These are phyloP conservation scores for Amauroascus niger DNA, from an alignment of 2,329 filamentous ascomycete genomes.

Conservation along the genomic window DNA sequence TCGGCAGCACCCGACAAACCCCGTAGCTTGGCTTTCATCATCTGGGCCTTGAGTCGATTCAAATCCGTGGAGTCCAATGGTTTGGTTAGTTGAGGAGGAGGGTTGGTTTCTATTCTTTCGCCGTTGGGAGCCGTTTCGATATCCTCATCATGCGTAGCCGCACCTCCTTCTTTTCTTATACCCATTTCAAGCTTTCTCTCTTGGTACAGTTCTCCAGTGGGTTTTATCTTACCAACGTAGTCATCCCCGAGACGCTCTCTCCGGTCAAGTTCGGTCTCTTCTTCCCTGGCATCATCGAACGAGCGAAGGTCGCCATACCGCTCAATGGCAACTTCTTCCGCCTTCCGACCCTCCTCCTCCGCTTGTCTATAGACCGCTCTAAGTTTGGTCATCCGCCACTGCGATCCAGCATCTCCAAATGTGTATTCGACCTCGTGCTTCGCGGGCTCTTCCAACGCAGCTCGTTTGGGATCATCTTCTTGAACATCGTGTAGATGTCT, in stretches of 20 bases:
- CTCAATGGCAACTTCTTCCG: constrained; percentile 76
- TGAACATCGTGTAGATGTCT: constrained; percentile 54
- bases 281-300: constrained; percentile 89
- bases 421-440: constrained; percentile 63
- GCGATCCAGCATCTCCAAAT: constrained; percentile 80
- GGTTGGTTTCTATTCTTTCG: constrained; percentile 47
- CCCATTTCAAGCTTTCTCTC: constrained; percentile 59
- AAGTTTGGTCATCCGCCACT: constrained; percentile 95
- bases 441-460: constrained; percentile 34
- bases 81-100: constrained; percentile 41
- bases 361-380: constrained; percentile 74
- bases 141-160: constrained; percentile 24
- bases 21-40: constrained; percentile 90
- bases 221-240: constrained; percentile 76
- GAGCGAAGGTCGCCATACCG: constrained; percentile 69
- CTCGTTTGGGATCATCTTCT: constrained; percentile 39
- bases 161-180: constrained; percentile 32
- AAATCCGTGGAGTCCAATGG: constrained; percentile 65
- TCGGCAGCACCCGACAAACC: constrained; percentile 63
- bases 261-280: constrained; percentile 80
- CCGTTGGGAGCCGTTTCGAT: constrained; percentile 43
- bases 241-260: constrained; percentile 72
- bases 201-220: constrained; percentile 73
- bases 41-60: constrained; percentile 81
- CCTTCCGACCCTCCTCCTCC: constrained; percentile 57